Evolutionary conservation across 2,329 filamentous ascomycete genomes (phyloP).

Genomic region (Xylariaceae sp.): DNA sequence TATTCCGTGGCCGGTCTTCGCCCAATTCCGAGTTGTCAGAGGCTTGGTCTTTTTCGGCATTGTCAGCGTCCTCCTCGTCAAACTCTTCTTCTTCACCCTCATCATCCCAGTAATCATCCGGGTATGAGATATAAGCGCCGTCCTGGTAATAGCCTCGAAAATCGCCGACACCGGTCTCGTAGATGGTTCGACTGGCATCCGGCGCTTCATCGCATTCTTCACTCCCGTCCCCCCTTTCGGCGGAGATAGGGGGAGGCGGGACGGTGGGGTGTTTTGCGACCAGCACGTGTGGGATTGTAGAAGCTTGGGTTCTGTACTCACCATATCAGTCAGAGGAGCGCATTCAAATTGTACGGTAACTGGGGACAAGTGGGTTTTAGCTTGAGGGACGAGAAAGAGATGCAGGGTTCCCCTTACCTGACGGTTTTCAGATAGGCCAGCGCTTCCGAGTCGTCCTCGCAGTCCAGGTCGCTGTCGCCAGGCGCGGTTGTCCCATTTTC

Average conservation of each 20-base stretch:
- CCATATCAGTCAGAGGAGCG: constrained; percentile 41
- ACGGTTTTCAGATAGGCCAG: constrained; percentile 55
- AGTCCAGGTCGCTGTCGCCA: constrained; percentile 44
- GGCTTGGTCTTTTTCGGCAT: constrained; percentile 28
- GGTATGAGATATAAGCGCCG: constrained; percentile 68
- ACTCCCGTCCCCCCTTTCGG: constrained; percentile 29
- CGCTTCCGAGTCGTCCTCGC: constrained; percentile 52
- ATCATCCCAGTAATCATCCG: constrained; percentile 33
- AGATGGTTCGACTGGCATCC: constrained; percentile 39
- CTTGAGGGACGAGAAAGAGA: constrained; percentile 1
- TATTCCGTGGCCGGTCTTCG: constrained; percentile 26
- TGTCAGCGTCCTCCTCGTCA: constrained; percentile 28
- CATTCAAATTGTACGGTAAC: constrained; percentile 15
- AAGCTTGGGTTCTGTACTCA: constrained; percentile 68
- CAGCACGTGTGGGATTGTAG: constrained; percentile 64
- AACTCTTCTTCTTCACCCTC: constrained; percentile 22
- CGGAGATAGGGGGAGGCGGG: constrained; percentile 13
- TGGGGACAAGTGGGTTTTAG: constrained; percentile 20
- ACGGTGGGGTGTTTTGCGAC: constrained; percentile 53
- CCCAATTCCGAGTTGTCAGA: constrained; percentile 24
- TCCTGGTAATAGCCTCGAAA: constrained; percentile 65
- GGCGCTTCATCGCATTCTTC: constrained; percentile 27
- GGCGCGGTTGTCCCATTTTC: constrained; percentile 34
- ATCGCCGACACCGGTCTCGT: constrained; percentile 46
- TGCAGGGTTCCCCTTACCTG: constrained; percentile 40